Evolutionary conservation across 352 stramenopile species (phyloP), one percentile per base, ranked within the genome.

Genomic region (Elongisporangium undulatum): DNA sequence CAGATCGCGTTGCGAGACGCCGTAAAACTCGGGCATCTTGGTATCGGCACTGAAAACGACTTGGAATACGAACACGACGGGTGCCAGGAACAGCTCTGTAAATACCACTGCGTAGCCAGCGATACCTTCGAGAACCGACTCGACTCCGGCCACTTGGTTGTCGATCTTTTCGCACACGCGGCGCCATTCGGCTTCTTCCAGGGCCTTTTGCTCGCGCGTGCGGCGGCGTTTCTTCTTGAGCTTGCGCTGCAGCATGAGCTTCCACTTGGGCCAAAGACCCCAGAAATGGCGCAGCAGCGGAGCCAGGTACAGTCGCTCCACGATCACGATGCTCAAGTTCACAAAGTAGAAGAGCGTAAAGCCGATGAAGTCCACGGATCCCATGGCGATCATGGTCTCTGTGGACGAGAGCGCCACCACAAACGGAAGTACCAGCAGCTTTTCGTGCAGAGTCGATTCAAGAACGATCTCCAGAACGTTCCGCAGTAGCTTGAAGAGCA

Each of bases 291-390:
- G 82, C 12, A 97, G 57, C 10, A 94, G 62, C 12, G 96, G 96
- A 34, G 96, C 90, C 9, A 98, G 71, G 62, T 99, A 98, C n/a
- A 99, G 67, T 6, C 95, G 80, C 61, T 99, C 89, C 41, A 98
- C 68, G 69, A 98, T 92, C 51, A 92, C 79, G 26, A 98, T 79
- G 26, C 77, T 85, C 53, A 98, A 72, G 61, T 98, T 95, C 8
- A 98, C 79, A 51, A 98, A 93, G 72, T 97, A 98, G 41, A 93
- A 94, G 20, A 98, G 68, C 22, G 96, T 89, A 61, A 98, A 99
- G 58, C 96, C 91, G 41, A 97, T 89, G 69, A 99, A 99, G 53
- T 98, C 91, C n/a, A 77, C 74, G 20, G 96, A 90, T 8, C 94
- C 96, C 87, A 99, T 97, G 4, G 95, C 97, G 61, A 98, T 96